Base-by-base conservation (phyloP, 805 yeast species). In the Nakazawaea holstii region DNA sequence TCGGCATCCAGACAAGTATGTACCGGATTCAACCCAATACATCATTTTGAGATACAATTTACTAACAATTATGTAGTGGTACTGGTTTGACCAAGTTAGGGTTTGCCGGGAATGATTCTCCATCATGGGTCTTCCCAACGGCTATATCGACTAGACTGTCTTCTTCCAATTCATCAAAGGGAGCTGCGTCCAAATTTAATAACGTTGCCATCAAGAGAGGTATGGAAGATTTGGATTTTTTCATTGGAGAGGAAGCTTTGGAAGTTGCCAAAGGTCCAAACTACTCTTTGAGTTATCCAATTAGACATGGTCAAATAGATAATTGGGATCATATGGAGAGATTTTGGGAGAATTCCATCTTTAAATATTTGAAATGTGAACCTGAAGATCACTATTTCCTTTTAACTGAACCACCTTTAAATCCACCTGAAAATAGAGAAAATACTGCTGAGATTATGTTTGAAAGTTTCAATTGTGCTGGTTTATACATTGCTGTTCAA, bases 291-390 rank as follows among this genome's bases (percentile, higher is more conserved):
- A 79, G 82, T 53, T 94, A 94, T 61, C 99, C 99, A 15, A 90
- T 94, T 52, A 85, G 90, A 66, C 99, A 94, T 62, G 99, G 99
- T 26, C 99, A 94, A 72, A 86, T 94, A 53, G 99, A 94, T 67
- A 89, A 94, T 66, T 94, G 99, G 99, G 99, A 94, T 70, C 97
- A 94, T 63, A 94, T 94, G 99, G 99, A 94, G 68, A 78, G 99
- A 64, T 92, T 90, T 67, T 94, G 99, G 99, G 98, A 94, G 62
- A 87, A 87, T 60, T 88, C 96, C 41, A 91, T 94, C 60, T 94
- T 94, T 74, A 92, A 94, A 70, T 94, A 94, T 65, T 77, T 94
- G 57, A 82, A 97, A 66, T 89, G 98, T 65, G 99, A 94, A 69
- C 99, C 99, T 13, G 99, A 94, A 66, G 99, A 94, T 68, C 99